Evolutionary conservation across 2,329 filamentous ascomycete genomes (phyloP), one percentile per base, ranked within the genome.

Genomic region (Sclerotinia nivalis): DNA sequence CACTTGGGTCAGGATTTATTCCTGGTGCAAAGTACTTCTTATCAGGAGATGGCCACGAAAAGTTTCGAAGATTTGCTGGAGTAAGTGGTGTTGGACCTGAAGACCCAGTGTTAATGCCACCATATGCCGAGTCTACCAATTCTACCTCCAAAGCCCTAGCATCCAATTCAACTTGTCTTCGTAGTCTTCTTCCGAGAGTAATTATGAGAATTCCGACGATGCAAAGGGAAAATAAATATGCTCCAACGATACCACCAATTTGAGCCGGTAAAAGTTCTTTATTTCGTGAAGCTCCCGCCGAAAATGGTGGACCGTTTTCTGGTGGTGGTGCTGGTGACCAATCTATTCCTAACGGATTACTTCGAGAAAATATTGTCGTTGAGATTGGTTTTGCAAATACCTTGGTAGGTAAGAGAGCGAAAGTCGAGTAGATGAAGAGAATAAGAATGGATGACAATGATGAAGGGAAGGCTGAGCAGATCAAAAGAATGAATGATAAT

Each of bases 191-290:
- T 79, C 88, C 79, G 79, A 93, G 83, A 31, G 86, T 79, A 55
- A 93, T 82, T 10, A 93, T 82, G 60, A 87, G 82, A 47, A 88
- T 83, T 75, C 92, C 89, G 76, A 96, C 88, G 76, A 96, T 80
- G 76, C 93, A 84, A 77, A 96, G 85, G 49, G 89, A 92, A 71
- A 93, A 80, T 70, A 94, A 85, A 87, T 97, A 97, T 71, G 92
- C 90, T 72, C 90, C 93, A 71, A 95, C 86, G 71, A 98, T 91
- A 74, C 90, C 93, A 73, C 91, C 91, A 75, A 97, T 89, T 80
- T 97, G 91, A 71, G 88, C 89, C 25, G 93, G 93, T 31, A 97
- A 87, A 69, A 91, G 88, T 25, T 85, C 81, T 73, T 82, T 82
- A 78, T 93, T 84, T 75, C 88, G 83, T 62, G 88, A 79, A 50